Evolutionary conservation across 208 protist species (phyloP).

Genomic region (Trypanosoma boissoni): DNA sequence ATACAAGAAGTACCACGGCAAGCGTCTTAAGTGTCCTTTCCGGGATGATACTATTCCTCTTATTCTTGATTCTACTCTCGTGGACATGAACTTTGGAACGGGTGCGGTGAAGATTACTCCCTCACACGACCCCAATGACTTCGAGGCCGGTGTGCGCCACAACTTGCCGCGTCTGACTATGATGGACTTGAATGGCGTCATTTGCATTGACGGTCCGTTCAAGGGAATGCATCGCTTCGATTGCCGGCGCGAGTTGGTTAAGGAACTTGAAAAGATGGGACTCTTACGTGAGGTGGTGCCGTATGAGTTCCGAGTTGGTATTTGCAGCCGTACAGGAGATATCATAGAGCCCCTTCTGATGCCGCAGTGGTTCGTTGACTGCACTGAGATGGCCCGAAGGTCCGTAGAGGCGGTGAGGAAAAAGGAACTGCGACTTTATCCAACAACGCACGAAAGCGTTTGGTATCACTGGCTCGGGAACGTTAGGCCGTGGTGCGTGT

Average conservation of each 20-base stretch:
- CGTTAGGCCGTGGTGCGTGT: slow-evolving; percentile 98
- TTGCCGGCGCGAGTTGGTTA: slow-evolving; percentile 85
- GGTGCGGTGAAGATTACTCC: slow-evolving; percentile 99
- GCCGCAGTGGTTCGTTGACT: slow-evolving; percentile 99
- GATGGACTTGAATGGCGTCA: slow-evolving; percentile 95
- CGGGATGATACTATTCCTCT: slow-evolving; percentile 94
- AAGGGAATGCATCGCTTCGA: slow-evolving; percentile 97
- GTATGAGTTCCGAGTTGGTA: slow-evolving; percentile 95
- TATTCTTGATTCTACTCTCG: slow-evolving; percentile 94
- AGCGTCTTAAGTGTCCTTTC: slow-evolving; percentile 96
- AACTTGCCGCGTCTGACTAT: slow-evolving; percentile 95
- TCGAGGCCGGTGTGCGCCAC: slow-evolving; percentile 96
- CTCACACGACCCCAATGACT: slow-evolving; percentile 99
- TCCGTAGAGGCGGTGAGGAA: slow-evolving; percentile 86
- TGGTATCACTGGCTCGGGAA: slow-evolving; percentile 98
- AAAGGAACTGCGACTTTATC: slow-evolving; percentile 93
- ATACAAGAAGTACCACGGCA: slow-evolving; percentile 97
- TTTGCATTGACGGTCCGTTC: slow-evolving; percentile 92
- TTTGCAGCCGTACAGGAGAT: slow-evolving; percentile 97
- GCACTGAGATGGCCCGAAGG: slow-evolving; percentile 82
- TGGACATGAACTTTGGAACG: slow-evolving; percentile 98
- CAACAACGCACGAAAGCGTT: slow-evolving; percentile 85
- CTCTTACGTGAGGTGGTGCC: slow-evolving; percentile 89
- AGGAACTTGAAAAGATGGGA: slow-evolving; percentile 89
- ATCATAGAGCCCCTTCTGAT: slow-evolving; percentile 99